A percentile compares a stretch with the other conserved stretches of the same genome.
Conservation (phyloP, 2,329 filamentous ascomycete genomes). For the Ascochyta pisi region DNA sequence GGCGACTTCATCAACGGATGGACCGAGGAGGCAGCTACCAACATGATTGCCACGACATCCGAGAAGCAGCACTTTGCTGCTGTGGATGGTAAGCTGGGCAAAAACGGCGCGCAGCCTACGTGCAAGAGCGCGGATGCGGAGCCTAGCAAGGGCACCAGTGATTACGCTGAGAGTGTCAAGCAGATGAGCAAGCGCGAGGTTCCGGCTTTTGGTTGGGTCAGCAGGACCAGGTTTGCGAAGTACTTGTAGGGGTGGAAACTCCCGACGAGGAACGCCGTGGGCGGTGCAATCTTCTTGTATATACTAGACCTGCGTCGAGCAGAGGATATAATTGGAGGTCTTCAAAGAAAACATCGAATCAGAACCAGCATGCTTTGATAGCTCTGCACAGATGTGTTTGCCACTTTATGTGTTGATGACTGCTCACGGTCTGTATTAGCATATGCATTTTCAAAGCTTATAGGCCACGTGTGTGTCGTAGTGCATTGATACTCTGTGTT, state of each 20-base stretch:
- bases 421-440: no score
- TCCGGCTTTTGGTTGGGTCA: conserved; percentile 7
- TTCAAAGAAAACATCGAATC: not conserved
- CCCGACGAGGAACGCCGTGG: not conserved
- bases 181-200: conserved; percentile 30
- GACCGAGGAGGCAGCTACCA: conserved; percentile 51
- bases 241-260: conserved; percentile 1
- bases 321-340: not conserved
- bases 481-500: no score
- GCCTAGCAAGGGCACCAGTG: conserved; percentile 51
- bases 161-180: conserved; percentile 50
- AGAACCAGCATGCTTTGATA: not conserved
- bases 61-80: conserved; percentile 47
- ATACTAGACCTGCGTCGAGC: not conserved
- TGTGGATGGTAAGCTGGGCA: conserved; percentile 48
- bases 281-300: not conserved
- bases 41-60: conserved; percentile 51
- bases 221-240: conserved; percentile 12
- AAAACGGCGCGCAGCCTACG: conserved; percentile 37
- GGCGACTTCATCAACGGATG: conserved; percentile 60
- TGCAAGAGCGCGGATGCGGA: conserved; percentile 53
- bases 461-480: no score
- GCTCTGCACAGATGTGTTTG: not conserved
- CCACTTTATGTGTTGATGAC: no score
- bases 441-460: no score